Base-by-base conservation (phyloP, 345 rosid species). In the Kernera saxatilis region DNA sequence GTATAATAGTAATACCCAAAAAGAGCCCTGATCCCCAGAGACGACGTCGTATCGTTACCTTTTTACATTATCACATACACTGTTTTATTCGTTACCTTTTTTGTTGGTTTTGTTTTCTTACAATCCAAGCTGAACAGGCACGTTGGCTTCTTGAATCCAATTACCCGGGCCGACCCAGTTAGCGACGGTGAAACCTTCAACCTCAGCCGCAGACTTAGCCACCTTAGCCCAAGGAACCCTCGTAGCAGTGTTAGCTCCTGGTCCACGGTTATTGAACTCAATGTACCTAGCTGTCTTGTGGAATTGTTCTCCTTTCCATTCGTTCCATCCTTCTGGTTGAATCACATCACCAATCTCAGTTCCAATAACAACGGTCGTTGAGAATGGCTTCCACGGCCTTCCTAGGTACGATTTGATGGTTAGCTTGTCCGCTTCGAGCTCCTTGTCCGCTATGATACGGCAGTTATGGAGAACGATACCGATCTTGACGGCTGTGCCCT, bases 401-500 rank as follows among this genome's bases (percentile, higher is more conserved):
- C 98, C 96, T 53, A 92, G 62, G 79, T 79, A 92, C 1, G 90
- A 82, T 58, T 45, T 74, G 35, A 75, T 36, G 33, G 37, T 55
- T 44, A 78, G 58, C 60, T 67, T 83, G 0, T 51, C 73, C 0
- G 86, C 68, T n/a, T 33, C 64, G 9, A 88, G 89, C 11, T 69
- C 72, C 63, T 58, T 70, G 72, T 92, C 96, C 0, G 96, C 80
- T 29, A 84, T 87, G 69, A 89, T 82, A 58, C 84, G 79, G 81
- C 96, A 92, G 83, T 86, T 86, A 4, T 90, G 96, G 70, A 92
- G 75, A 29, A 86, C 84, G 23, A 86, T 54, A 22, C 86, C 88
- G 32, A 77, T 83, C 67, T 53, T 78, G 29, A 81, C 77, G 0
- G 64, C 11, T 64, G 37, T 0, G 1, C 57, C 33, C 23, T 29